Evolutionary conservation across 345 rosid genomes (phyloP).

Genomic region (Rhodamnia argentea): DNA sequence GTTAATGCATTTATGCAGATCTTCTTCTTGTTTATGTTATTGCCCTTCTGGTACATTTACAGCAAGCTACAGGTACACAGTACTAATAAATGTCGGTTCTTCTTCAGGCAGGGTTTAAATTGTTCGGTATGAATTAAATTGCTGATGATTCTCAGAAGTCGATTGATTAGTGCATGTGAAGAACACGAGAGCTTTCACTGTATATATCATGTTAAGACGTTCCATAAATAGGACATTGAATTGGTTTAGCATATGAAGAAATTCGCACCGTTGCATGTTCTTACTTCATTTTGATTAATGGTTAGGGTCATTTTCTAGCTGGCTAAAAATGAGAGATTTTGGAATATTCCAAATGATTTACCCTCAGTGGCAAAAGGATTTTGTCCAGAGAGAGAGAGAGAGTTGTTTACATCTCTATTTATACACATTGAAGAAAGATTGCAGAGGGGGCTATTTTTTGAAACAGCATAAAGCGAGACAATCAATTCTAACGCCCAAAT

Average conservation of each 20-base stretch:
- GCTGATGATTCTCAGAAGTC: neutral
- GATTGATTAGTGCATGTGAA: neutral
- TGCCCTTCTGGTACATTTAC: constrained; percentile 89
- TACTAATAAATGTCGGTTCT: neutral
- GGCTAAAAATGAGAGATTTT: neutral
- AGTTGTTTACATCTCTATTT: neutral
- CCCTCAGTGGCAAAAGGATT: neutral
- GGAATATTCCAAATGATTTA: neutral
- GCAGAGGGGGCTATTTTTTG: neutral
- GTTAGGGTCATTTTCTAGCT: neutral
- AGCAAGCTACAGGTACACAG: constrained; percentile 70
- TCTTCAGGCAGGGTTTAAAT: neutral
- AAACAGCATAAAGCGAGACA: neutral
- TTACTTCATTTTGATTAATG: neutral
- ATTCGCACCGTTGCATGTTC: neutral
- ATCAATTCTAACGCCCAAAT: neutral
- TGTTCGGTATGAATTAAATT: neutral
- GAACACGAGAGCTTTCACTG: neutral
- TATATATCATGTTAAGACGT: neutral
- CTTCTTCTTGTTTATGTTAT: constrained; percentile 62
- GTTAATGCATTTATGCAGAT: constrained; percentile 35
- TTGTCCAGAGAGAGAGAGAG: neutral
- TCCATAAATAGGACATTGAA: neutral
- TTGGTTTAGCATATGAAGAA: neutral
- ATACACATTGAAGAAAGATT: neutral